phyloP scores from a whole-genome alignment of 805 yeast species.

The Yarrowia deformans region DNA sequence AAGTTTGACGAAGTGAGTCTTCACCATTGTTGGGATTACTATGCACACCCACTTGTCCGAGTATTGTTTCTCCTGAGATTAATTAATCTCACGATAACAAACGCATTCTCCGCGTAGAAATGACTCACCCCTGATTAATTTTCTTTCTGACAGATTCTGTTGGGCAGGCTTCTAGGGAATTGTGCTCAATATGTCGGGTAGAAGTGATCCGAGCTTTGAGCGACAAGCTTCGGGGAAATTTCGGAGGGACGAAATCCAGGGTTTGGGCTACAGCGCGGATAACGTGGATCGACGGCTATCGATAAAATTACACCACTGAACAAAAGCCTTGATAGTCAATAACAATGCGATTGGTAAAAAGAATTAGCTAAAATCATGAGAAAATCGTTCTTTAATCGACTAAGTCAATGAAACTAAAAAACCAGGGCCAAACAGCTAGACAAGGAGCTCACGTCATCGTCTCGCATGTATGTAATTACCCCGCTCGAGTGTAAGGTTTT shows the following conservation, averaged over 20 bases:
- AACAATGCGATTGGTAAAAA: background rate
- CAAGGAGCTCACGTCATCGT: conserved; percentile 1
- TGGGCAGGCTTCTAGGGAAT: conserved; percentile 23
- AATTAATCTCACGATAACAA: background rate
- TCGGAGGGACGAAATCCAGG: conserved; percentile 14
- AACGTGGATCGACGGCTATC: conserved; percentile 20
- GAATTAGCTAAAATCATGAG: background rate
- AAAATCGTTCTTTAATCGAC: conserved; percentile 8
- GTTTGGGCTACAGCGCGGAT: conserved; percentile 13
- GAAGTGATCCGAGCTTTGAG: conserved; percentile 9
- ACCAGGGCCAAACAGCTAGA: background rate
- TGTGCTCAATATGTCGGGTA: conserved; percentile 24
- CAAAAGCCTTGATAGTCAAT: too few species aligned
- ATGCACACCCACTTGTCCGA: conserved; percentile 3
- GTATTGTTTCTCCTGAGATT: background rate
- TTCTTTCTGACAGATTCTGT: background rate
- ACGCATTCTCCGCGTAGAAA: background rate
- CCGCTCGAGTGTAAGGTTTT: background rate
- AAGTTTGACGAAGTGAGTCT: background rate
- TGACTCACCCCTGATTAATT: conserved; percentile 13
- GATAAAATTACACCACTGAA: background rate
- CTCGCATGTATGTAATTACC: background rate
- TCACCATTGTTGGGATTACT: background rate
- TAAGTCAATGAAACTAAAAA: conserved; percentile 5
- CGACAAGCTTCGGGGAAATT: conserved; percentile 32